Evolutionary conservation across 2,329 filamentous ascomycete species (phyloP).

Genomic region (Fusarium metavorans): DNA sequence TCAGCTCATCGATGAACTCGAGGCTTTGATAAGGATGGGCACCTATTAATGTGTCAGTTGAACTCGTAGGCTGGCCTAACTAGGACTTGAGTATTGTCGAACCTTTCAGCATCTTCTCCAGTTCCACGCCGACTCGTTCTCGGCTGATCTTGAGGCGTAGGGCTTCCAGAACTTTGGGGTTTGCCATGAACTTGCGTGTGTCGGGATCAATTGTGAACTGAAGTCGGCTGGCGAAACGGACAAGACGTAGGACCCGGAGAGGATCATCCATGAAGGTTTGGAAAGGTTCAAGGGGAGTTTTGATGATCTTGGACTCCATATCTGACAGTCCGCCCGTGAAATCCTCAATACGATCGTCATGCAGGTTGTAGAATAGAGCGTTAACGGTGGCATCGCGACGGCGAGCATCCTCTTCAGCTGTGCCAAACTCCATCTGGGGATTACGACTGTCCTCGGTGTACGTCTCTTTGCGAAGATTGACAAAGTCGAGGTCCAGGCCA

Average conservation of each 20-base stretch:
- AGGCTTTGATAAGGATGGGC: slow-evolving; percentile 72
- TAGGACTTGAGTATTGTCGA: not conserved
- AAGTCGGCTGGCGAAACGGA: slow-evolving; percentile 90
- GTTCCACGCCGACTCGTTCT: slow-evolving; percentile 86
- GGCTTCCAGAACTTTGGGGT: slow-evolving; percentile 81
- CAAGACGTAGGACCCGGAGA: slow-evolving; percentile 84
- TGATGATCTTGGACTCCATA: slow-evolving; percentile 77
- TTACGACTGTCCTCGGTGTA: slow-evolving; percentile 92
- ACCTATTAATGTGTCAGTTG: slow-evolving; percentile 52
- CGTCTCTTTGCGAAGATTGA: slow-evolving; percentile 92
- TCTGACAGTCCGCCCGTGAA: slow-evolving; percentile 84
- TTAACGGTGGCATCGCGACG: slow-evolving; percentile 95
- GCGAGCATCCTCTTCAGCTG: slow-evolving; percentile 87
- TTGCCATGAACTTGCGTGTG: slow-evolving; percentile 79
- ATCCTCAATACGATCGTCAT: slow-evolving; percentile 84
- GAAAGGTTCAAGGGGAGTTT: slow-evolving; percentile 87
- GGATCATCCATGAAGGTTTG: slow-evolving; percentile 97
- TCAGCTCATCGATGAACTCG: slow-evolving; percentile 73
- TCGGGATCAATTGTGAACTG: slow-evolving; percentile 80
- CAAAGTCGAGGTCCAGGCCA: slow-evolving; percentile 90
- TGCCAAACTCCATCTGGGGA: slow-evolving; percentile 93
- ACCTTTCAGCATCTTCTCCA: slow-evolving; percentile 92
- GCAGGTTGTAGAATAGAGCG: slow-evolving; percentile 94
- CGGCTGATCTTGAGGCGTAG: slow-evolving; percentile 91
- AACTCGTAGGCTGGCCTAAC: not conserved